Percentiles rank a stretch among this genome's conserved stretches.
These are phyloP conservation scores for Podaxis sp. DNA, from an alignment of 768 basidiomycete genomes.

Conservation along the genomic window DNA sequence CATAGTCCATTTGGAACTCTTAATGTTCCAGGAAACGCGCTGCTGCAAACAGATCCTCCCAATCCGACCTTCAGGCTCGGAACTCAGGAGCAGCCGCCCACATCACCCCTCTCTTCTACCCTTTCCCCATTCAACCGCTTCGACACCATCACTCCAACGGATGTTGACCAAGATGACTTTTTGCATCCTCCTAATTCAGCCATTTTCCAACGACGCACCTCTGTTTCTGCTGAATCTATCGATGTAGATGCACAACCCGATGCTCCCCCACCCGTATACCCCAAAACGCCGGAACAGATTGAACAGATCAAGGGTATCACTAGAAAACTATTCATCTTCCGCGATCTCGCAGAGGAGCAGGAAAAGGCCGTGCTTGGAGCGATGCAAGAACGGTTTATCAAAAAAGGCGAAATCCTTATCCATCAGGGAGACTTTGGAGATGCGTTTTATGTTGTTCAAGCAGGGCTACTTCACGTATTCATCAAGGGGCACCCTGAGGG, in stretches of 20 bases:
- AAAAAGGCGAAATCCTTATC: constrained; percentile 84
- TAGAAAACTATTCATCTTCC: constrained; percentile 88
- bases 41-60: constrained; percentile 53
- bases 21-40: constrained; percentile 79
- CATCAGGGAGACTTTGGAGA: constrained; percentile 97
- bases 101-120: constrained; percentile 52
- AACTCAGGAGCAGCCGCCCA: constrained; percentile 58
- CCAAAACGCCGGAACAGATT: constrained; percentile 83
- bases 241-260: constrained; percentile 68
- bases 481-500: constrained; percentile 40
- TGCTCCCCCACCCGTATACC: constrained; percentile 71
- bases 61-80: constrained; percentile 63
- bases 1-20: constrained; percentile 77
- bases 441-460: constrained; percentile 96
- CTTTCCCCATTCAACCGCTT: constrained; percentile 54
- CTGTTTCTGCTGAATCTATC: constrained; percentile 96
- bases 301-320: constrained; percentile 87
- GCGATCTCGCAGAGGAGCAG: constrained; percentile 96
- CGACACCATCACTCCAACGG: constrained; percentile 47
- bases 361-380: constrained; percentile 90
- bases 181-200: constrained; percentile 74
- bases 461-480: constrained; percentile 82
- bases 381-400: constrained; percentile 84
- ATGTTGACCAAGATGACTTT: constrained; percentile 57
- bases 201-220: constrained; percentile 87